Evolutionary conservation across 352 stramenopile genomes (phyloP), one percentile per base, ranked within the genome.

Genomic region (Globisporangium iwayamae): DNA sequence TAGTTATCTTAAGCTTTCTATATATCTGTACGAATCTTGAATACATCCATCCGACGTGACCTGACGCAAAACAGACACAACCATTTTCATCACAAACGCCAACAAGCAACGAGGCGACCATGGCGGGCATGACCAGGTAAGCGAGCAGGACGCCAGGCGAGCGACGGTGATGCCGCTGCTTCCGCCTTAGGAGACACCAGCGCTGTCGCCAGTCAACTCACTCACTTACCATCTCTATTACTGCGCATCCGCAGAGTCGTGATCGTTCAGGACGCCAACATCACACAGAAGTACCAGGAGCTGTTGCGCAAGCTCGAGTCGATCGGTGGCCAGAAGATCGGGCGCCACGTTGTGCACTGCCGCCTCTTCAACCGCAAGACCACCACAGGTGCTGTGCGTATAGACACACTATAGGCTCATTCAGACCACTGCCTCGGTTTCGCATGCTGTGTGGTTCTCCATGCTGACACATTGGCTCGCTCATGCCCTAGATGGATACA

Each of bases 281-380:
- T 92, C 60, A 91, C 85, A 54, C 79, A 90, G 56, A 91, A 91
- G 71, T 95, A 95, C 72, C 87, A 95, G 65, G 83, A 93, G 62
- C 69, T 95, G 48, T 73, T 95, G 71, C 85, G 85, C n/a, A 93
- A 93, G 65, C 67, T 95, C 20, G 83, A 93, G 70, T 69, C 70
- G 36, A 91, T 93, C 76, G 87, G 87, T 64, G 87, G 83, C 41
- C 79, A 85, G 63, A 91, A 91, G 67, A 53, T 91, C 41, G 87
- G 84, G 2, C 79, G 87, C 28, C 85, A 93, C 54, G 85, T 92
- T 41, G 85, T 95, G 53, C 87, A 95, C 63, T 94, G 84, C 63
- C 84, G 84, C n/a, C 79, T 95, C 32, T 93, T 95, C 70, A 91
- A 91, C 63, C 84, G 87, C 63, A 93, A 93, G 73, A 87, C 76